Percentiles rank a stretch among this genome's conserved stretches.
Conservation (phyloP, 768 basidiomycete species). For the Candolleomyces aberdarensis region DNA sequence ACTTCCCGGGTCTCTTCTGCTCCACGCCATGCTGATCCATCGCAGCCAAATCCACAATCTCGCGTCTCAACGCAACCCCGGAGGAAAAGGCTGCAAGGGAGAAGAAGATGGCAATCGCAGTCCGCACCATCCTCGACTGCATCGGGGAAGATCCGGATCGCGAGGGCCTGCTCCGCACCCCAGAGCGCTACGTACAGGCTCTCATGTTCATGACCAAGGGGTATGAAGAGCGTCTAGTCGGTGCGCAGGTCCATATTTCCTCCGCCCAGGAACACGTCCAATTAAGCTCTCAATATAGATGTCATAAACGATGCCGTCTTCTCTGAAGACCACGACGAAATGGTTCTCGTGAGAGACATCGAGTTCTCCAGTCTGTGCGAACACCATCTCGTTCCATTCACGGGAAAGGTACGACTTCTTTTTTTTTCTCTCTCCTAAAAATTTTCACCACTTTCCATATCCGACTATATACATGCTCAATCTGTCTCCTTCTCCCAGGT, state of each 20-base stretch:
- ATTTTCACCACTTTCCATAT: conserved; percentile 10
- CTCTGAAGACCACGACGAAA: conserved; percentile 98
- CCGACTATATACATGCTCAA: conserved; percentile 13
- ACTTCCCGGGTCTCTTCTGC: not conserved
- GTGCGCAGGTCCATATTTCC: conserved; percentile 37
- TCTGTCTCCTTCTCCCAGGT: conserved; percentile 49
- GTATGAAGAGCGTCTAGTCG: conserved; percentile 92
- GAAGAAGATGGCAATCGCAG: conserved; percentile 74
- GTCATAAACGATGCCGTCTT: conserved; percentile 99
- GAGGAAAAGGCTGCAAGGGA: conserved; percentile 71
- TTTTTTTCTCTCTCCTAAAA: conserved; percentile 7
- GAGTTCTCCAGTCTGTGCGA: conserved; percentile 97
- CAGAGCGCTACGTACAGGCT: conserved; percentile 94
- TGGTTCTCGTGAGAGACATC: conserved; percentile 98
- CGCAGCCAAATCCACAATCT: conserved; percentile 85
- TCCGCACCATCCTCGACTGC: conserved; percentile 91
- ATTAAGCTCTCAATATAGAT: conserved; percentile 46
- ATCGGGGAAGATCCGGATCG: conserved; percentile 98
- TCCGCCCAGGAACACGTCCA: conserved; percentile 10
- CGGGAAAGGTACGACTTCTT: conserved; percentile 73
- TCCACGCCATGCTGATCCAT: conserved; percentile 5
- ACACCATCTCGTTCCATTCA: conserved; percentile 98
- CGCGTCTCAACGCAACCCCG: conserved; percentile 76
- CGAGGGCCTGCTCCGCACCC: conserved; percentile 88
- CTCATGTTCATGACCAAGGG: conserved; percentile 99